These are phyloP conservation scores for Lathyrus tuberosus DNA, from an alignment of 306 rosid species.

Conservation along the genomic window DNA sequence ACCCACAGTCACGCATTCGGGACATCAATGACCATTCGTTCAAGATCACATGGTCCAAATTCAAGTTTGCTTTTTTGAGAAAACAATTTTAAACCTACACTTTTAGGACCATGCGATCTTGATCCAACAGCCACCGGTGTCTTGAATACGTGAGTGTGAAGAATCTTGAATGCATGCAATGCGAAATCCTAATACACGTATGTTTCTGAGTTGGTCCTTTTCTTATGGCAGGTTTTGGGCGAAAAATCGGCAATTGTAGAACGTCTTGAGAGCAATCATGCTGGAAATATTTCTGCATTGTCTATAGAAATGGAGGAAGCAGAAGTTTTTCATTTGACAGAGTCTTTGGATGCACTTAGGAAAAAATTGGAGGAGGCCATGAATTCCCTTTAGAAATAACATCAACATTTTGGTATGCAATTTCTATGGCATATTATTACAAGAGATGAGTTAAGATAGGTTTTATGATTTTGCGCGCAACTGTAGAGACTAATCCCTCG, in stretches of 20 bases:
- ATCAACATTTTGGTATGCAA: constrained; percentile 15
- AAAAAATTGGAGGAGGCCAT: constrained; percentile 46
- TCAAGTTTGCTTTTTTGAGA: too few relatives aligned
- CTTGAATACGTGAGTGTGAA: not conserved
- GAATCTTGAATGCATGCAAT: not conserved
- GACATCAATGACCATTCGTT: not conserved
- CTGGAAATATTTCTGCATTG: constrained; percentile 48
- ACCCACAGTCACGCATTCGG: not conserved
- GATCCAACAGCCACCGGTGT: not conserved
- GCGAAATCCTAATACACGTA: not conserved
- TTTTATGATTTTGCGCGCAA: not conserved
- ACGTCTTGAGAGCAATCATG: constrained; percentile 44
- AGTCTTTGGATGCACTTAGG: constrained; percentile 46
- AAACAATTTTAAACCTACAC: too few relatives aligned
- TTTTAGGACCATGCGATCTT: too few relatives aligned
- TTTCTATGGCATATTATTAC: not conserved
- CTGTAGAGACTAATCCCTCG: too few relatives aligned
- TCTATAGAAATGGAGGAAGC: constrained; percentile 49
- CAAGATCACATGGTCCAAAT: too few relatives aligned
- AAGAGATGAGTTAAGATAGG: constrained; percentile 13
- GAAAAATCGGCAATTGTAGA: constrained; percentile 42
- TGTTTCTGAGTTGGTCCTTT: constrained; percentile 33
- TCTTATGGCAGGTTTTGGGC: constrained; percentile 53
- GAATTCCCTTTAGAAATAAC: constrained; percentile 38
- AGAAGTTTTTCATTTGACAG: constrained; percentile 45